phyloP scores from a whole-genome alignment of 176 grass and related monocot genomes.

The Juncus inflexus region DNA sequence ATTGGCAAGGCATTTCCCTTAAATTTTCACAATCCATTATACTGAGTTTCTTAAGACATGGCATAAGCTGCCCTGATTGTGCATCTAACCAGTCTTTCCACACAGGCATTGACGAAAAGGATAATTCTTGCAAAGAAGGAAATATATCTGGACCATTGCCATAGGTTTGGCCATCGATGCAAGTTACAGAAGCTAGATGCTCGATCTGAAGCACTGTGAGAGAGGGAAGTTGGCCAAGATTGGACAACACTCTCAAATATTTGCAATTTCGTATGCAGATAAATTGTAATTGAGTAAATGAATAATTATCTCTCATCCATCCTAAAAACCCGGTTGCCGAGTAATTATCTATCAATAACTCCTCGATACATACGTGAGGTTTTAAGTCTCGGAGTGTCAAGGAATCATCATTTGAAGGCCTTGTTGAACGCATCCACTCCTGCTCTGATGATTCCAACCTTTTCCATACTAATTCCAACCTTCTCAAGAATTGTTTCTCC shows the following conservation, averaged over 20 bases:
- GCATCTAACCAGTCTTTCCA: slow-evolving; percentile 29
- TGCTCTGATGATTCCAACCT: too few relatives aligned
- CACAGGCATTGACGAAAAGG: slow-evolving; percentile 17
- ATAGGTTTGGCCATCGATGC: slow-evolving; percentile 31
- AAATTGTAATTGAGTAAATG: too few relatives aligned
- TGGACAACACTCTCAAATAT: slow-evolving; percentile 28
- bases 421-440: too few relatives aligned
- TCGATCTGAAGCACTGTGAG: slow-evolving; percentile 26
- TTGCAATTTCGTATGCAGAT: too few relatives aligned
- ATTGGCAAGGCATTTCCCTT: too few relatives aligned
- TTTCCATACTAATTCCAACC: too few relatives aligned
- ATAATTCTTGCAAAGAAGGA: slow-evolving; percentile 36
- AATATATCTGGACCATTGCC: slow-evolving; percentile 24
- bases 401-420: too few relatives aligned
- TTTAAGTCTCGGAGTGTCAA: too few relatives aligned
- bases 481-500: slow-evolving; percentile 11
- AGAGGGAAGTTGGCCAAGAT: slow-evolving; percentile 34
- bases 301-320: too few relatives aligned
- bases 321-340: too few relatives aligned
- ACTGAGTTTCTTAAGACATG: slow-evolving; percentile 27
- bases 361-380: too few relatives aligned
- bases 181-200: neutral
- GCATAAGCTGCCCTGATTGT: neutral
- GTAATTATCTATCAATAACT: too few relatives aligned
- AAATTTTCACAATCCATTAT: neutral